Percentiles rank a stretch among this genome's conserved stretches.
Evolutionary conservation across 2,329 filamentous ascomycete genomes (phyloP).

Genomic region (Penicillium sp.): DNA sequence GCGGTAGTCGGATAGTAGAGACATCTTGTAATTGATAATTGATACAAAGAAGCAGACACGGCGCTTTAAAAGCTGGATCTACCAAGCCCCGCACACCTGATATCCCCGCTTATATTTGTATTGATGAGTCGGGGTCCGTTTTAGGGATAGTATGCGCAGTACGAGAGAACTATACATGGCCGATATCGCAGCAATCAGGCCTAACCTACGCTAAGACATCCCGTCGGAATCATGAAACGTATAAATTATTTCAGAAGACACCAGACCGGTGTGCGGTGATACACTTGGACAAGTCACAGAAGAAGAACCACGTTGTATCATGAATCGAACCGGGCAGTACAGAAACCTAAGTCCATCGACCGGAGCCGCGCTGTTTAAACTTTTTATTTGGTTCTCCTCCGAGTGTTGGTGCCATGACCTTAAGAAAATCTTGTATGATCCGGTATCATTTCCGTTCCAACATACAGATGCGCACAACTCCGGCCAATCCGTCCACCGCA

Average conservation of each 20-base stretch:
- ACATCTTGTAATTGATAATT: constrained; percentile 13
- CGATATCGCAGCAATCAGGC: no score
- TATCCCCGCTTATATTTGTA: background rate
- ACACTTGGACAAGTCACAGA: constrained; percentile 9
- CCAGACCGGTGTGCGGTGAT: background rate
- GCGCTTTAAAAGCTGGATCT: background rate
- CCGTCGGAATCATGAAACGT: constrained; percentile 11
- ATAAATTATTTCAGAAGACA: constrained; percentile 8
- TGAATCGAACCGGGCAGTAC: constrained; percentile 25
- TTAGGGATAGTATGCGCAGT: background rate
- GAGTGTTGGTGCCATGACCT: constrained; percentile 25
- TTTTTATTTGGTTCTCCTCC: constrained; percentile 29
- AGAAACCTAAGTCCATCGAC: constrained; percentile 21
- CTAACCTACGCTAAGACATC: background rate
- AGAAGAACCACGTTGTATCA: constrained; percentile 26
- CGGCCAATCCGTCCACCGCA: constrained; percentile 31
- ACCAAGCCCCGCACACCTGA: constrained; percentile 1
- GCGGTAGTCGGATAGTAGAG: constrained; percentile 37
- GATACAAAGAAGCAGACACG: background rate
- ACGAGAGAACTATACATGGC: background rate
- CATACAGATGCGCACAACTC: constrained; percentile 33
- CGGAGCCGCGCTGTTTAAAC: constrained; percentile 25
- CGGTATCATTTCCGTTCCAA: constrained; percentile 27
- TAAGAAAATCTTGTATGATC: constrained; percentile 26
- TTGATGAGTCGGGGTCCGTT: background rate